Evolutionary conservation across 495 filamentous ascomycete genomes (phyloP), one percentile per base, ranked within the genome.

Genomic region (Penicillium coprophilum): DNA sequence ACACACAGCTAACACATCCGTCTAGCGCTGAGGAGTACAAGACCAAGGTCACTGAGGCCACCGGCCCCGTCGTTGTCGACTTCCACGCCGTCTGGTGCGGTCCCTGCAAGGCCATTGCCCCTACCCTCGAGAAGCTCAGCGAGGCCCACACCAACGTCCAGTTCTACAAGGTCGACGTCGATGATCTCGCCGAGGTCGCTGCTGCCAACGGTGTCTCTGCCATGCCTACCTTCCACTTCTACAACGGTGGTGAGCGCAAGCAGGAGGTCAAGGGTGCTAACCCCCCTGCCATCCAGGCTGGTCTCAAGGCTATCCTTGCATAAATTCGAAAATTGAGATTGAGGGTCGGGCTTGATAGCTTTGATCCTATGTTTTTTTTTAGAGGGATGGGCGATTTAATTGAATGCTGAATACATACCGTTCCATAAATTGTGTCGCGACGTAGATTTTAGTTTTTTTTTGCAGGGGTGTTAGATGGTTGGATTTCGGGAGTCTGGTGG

Each of bases 81-180:
- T 91, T 84, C 77, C 90, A 87, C 70, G 93, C 93, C 43, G 82
- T 75, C 34, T 97, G 93, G 93, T 97, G 93, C 80, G 92, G 91
- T 38, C 93, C 93, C 53, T 97, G 93, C 87, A 96, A 91, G 80
- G 79, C 82, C 61, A 91, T 97, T 63, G 82, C 91, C 19, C 93
- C 93, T 36, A 64, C 79, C 24, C 69, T 96, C 51, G 82, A 83
- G 56, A 78, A 85, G 82, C 85, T 74, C 69, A 81, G 83, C 67
- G 62, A 85, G 43, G 60, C 69, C 19, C 79, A 80, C 73, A 43
- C 78, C 57, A 65, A 75, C 53, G 81, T 84, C 62, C 78, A 82
- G 66, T 97, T 96, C 78, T 87, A 83, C 83, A 96, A 97, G 82
- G 72, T 98, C 69, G 92, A 97, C 75, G 92, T 97, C 58, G 94